Conservation (phyloP, 495 filamentous ascomycete species). For the Chaetomium fimeti region DNA sequence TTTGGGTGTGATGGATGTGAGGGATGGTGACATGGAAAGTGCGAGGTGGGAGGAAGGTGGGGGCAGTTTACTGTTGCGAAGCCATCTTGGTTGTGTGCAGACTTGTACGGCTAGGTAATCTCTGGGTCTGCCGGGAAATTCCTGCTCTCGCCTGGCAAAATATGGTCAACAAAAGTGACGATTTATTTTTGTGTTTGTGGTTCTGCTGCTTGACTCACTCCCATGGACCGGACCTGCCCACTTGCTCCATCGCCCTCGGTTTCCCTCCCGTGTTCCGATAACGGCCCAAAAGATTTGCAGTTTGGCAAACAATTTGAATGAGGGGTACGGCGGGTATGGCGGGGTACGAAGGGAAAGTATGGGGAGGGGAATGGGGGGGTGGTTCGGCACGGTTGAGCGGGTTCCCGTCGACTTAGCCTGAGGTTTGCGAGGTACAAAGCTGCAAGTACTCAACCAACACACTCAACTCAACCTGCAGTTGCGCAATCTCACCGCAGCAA, state of each 20-base stretch:
- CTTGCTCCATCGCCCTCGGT: not conserved
- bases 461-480: not conserved
- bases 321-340: conserved; percentile 18
- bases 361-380: too few species aligned
- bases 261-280: conserved; percentile 22
- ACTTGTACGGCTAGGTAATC: conserved; percentile 2
- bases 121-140: conserved; percentile 13
- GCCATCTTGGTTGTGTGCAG: conserved; percentile 28
- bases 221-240: not conserved
- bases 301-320: conserved; percentile 16
- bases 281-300: conserved; percentile 18
- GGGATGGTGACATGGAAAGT: not conserved
- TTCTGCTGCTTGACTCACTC: conserved; percentile 17
- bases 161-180: not conserved
- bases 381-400: conserved; percentile 4
- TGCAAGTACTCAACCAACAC: not conserved
- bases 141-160: conserved; percentile 13
- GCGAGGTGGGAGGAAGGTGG: not conserved
- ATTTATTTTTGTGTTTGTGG: conserved; percentile 2
- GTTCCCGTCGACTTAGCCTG: conserved; percentile 4
- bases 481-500: conserved; percentile 2
- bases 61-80: conserved; percentile 36
- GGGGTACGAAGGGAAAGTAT: conserved; percentile 5
- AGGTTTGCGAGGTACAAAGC: conserved; percentile 1
- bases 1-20: not conserved